A percentile compares a stretch with the other conserved stretches of the same genome.
These are phyloP conservation scores for Rhododendron vialii DNA, from an alignment of 148 eudicot species.

Conservation along the genomic window DNA sequence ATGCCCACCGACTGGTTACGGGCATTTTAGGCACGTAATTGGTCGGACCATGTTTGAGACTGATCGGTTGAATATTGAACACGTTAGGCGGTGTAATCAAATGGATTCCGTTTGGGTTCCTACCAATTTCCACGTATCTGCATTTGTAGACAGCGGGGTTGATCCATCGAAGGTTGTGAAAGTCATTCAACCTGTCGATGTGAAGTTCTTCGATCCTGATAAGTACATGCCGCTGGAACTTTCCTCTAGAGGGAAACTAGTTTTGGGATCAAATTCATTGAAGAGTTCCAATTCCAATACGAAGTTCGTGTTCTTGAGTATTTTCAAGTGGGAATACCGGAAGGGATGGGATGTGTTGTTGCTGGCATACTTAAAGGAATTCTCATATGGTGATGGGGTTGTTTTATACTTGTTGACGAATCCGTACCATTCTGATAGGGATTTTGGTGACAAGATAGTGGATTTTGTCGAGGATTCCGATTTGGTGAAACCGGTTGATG, in stretches of 20 bases:
- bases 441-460: constrained; percentile 54
- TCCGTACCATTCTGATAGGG: constrained; percentile 48
- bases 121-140: constrained; percentile 48
- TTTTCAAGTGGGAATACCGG: constrained; percentile 79
- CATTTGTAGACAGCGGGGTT: constrained; percentile 53
- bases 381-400: constrained; percentile 36
- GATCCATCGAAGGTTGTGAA: constrained; percentile 51
- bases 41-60: constrained; percentile 84
- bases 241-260: constrained; percentile 19
- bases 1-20: constrained; percentile 51
- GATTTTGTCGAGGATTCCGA: constrained; percentile 40
- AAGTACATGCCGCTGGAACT: constrained; percentile 38
- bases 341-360: constrained; percentile 85
- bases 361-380: constrained; percentile 52
- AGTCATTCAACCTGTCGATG: constrained; percentile 45
- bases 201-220: constrained; percentile 40
- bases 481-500: constrained; percentile 38
- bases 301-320: constrained; percentile 51
- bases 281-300: not conserved
- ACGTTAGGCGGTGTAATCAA: constrained; percentile 40
- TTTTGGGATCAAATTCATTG: constrained; percentile 22
- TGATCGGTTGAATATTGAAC: constrained; percentile 52
- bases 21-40: constrained; percentile 37
- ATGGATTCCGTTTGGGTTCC: constrained; percentile 60
- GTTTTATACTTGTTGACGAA: constrained; percentile 54